Evolutionary conservation across 2,329 filamentous ascomycete genomes (phyloP), one percentile per base, ranked within the genome.

Genomic region (Xylaria sp.): DNA sequence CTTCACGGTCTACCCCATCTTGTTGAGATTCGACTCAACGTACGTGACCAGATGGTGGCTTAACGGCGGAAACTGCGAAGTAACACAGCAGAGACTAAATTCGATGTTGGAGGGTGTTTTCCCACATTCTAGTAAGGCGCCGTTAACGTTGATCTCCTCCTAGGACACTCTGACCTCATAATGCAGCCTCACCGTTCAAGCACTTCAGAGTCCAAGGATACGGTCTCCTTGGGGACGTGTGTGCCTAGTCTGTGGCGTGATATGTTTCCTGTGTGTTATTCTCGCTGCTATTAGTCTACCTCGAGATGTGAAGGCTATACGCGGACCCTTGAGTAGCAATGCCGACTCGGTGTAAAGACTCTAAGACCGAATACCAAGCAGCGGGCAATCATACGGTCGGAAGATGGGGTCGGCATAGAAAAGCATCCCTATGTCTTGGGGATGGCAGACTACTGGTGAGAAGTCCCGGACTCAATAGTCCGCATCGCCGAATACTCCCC

Each of bases 171-270:
- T 23, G 23, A 1, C 23, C 23, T 23, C 42, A 20, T 15, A 33
- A 59, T 51, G 62, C 17, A 59, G 58, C 62, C 23, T 23, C 7
- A n/a, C 26, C 31, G 7, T 15, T 53, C 17, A 53, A n/a, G 49
- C 15, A 31, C 15, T n/a, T 28, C n/a, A 31, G 2, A 11, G 23
- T 33, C 49, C n/a, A 40, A 4, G 4, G 11, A 11, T 4, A 42
- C 33, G 13, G 17, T 11, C 9, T 48, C 40, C 26, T 42, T 33
- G 31, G 20, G 42, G 20, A 49, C n/a, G 13, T 57, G 17, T n/a
- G 40, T 33, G 6, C 49, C 28, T 17, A 28, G 53, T n/a, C 20
- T 28, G 23, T 31, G 49, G n/a, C 10, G 44, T n/a, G 26, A 13
- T 26, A 5, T 13, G n/a, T 17, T 56, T 7, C 20, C 13, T 17